Evolutionary conservation across 2,329 filamentous ascomycete genomes (phyloP).

Genomic region (Mariannaea elegans): DNA sequence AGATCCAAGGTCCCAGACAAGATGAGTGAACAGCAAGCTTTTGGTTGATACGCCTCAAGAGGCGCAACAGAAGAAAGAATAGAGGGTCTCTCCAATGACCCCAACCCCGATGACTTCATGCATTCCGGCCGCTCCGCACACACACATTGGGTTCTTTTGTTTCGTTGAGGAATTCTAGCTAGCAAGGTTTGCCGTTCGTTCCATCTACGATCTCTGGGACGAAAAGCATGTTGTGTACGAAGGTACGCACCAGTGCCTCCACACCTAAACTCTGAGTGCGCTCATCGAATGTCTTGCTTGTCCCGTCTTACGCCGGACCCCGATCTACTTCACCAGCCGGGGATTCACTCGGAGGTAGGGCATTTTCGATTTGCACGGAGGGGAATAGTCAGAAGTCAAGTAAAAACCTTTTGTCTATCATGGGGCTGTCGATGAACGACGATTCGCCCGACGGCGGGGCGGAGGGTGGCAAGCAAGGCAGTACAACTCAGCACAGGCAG

Average conservation of each 20-base stretch:
- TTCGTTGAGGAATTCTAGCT: slow-evolving; percentile 32
- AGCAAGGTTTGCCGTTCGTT: slow-evolving; percentile 40
- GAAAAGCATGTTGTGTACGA: slow-evolving; percentile 22
- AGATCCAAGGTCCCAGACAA: no score
- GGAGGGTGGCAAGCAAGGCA: slow-evolving; percentile 26
- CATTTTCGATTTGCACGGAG: slow-evolving; percentile 27
- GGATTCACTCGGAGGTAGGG: not conserved
- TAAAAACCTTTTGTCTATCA: slow-evolving; percentile 36
- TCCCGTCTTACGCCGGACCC: slow-evolving; percentile 24
- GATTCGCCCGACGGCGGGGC: slow-evolving; percentile 37
- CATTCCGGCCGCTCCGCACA: slow-evolving; percentile 41
- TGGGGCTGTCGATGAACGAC: slow-evolving; percentile 37
- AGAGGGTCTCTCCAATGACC: slow-evolving; percentile 24
- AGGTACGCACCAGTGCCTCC: slow-evolving; percentile 7
- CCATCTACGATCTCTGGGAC: slow-evolving; percentile 29
- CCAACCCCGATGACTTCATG: slow-evolving; percentile 47
- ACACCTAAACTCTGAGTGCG: slow-evolving; percentile 34
- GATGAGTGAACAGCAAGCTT: not conserved
- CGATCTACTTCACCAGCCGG: slow-evolving; percentile 8
- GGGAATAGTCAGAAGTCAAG: slow-evolving; percentile 10
- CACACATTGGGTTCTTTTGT: slow-evolving; percentile 34
- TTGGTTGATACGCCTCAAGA: slow-evolving; percentile 11
- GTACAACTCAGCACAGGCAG: slow-evolving; percentile 12
- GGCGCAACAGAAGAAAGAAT: slow-evolving; percentile 1
- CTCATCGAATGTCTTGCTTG: slow-evolving; percentile 12